Evolutionary conservation across 2,329 filamentous ascomycete genomes (phyloP), one percentile per base, ranked within the genome.

Genomic region (Grosmannia penicillata): DNA sequence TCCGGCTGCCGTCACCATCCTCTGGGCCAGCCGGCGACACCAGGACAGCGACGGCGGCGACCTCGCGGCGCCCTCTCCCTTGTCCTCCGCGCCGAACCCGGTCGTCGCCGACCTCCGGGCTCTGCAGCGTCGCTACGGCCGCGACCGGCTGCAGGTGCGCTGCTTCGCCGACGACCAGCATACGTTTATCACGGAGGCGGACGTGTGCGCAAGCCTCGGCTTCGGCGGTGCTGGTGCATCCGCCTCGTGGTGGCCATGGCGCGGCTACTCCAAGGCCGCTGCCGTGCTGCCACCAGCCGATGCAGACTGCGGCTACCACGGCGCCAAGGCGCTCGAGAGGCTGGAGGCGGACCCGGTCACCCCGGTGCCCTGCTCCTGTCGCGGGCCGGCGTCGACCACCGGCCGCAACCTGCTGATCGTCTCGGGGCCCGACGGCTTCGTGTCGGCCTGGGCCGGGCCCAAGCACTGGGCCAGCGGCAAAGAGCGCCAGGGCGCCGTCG

Each of bases 401-500:
- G 71, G 37, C 1, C 72, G 69, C 45, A 77, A 76, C 43, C 55
- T 94, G 17, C 63, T 95, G n/a, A 65, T 94, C 40, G 72, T 96
- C 2, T 93, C 86, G 1, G 91, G 91, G 0, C 89, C 91, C 0
- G 84, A 93, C 38, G 89, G 91, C 1, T 96, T 96, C 58, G 70
- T 96, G 28, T 70, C 72, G 31, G 71, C 80, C 46, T 83, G 82
- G 59, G 84, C 85, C 3, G 89, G 91, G 1, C 65, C 76, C 9
- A 94, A 93, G 59, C 59, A 72, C 4, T 93, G 84, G 82, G 62
- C 67, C 10, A 68, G 70, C 22, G 84, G 85, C 0, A 62, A 63
- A 41, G 81, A 93, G 57, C 64, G 72, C 10, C 86, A 94, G 51
- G 87, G 87, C 0, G 66, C 72, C 0, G 59, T 94, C 0, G 70